These are phyloP conservation scores for Suillus ampliporus DNA, from an alignment of 768 basidiomycete species.

Conservation along the genomic window DNA sequence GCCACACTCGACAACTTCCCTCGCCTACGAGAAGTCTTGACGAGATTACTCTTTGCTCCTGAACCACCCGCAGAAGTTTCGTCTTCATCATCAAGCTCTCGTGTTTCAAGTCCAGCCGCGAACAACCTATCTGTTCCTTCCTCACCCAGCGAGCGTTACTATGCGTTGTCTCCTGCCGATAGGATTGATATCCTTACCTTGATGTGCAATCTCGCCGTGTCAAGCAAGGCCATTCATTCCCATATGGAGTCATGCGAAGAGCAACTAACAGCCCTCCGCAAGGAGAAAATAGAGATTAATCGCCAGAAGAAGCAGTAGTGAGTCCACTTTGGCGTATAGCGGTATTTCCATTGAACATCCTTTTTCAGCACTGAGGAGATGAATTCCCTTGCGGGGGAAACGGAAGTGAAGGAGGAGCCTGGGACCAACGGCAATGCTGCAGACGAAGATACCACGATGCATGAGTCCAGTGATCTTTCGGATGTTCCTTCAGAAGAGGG, in stretches of 20 bases:
- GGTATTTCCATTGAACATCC: conserved; percentile 18
- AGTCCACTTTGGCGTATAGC: conserved; percentile 40
- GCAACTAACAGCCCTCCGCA: conserved; percentile 88
- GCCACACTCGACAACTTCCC: conserved; percentile 78
- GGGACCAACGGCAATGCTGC: conserved; percentile 39
- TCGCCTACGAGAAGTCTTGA: conserved; percentile 70
- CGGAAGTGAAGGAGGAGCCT: conserved; percentile 52
- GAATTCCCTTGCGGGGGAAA: conserved; percentile 62
- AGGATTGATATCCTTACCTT: conserved; percentile 87
- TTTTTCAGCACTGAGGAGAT: conserved; percentile 72
- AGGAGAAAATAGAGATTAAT: conserved; percentile 96
- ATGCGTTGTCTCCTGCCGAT: conserved; percentile 72
- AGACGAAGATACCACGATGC: conserved; percentile 63
- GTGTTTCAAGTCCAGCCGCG: conserved; percentile 52
- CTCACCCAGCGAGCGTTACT: conserved; percentile 72
- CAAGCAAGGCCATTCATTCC: conserved; percentile 85
- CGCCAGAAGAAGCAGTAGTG: conserved; percentile 87
- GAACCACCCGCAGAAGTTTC: conserved; percentile 50
- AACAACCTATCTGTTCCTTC: conserved; percentile 48
- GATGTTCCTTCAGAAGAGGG: conserved; percentile 68
- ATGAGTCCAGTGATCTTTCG: conserved; percentile 75
- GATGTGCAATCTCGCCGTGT: conserved; percentile 87
- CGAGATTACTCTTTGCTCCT: conserved; percentile 74
- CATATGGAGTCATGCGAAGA: conserved; percentile 93
- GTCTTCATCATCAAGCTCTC: conserved; percentile 52